Conservation (phyloP, 495 filamentous ascomycete genomes). For the Hypoxylon lenormandii region DNA sequence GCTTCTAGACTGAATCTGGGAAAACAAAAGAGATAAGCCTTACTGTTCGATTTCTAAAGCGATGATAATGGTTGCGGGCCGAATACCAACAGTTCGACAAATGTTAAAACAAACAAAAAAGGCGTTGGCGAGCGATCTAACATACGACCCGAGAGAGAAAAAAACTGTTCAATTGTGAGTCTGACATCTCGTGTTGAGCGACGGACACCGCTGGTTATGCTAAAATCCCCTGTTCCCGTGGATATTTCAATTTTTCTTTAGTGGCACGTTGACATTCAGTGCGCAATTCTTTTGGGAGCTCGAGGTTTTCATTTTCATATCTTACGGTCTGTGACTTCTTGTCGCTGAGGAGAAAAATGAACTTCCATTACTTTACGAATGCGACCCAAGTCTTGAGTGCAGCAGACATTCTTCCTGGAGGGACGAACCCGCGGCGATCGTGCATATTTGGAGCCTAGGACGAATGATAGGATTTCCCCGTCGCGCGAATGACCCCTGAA, state of each 20-base stretch:
- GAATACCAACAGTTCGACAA: constrained; percentile 18
- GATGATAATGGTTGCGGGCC: constrained; percentile 23
- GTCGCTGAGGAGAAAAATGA: neutral
- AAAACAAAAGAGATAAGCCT: constrained; percentile 8
- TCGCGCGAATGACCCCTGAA: constrained; percentile 9
- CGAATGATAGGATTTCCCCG: constrained; percentile 11
- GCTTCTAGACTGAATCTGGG: constrained; percentile 20
- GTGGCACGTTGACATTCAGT: constrained; percentile 10
- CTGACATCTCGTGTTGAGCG: constrained; percentile 3
- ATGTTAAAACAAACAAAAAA: constrained; percentile 12
- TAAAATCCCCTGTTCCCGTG: constrained; percentile 17
- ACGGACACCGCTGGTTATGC: constrained; percentile 7
- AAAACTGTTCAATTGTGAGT: neutral
- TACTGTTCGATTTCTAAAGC: constrained; percentile 4
- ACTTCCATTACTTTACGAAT: neutral
- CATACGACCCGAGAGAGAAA: constrained; percentile 28
- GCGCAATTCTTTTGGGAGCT: constrained; percentile 4
- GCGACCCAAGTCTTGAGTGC: constrained; percentile 2
- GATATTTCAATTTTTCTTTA: constrained; percentile 14
- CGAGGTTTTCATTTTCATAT: neutral
- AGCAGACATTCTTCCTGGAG: constrained; percentile 9
- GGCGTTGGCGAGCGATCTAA: constrained; percentile 15
- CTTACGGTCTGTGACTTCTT: too few relatives aligned
- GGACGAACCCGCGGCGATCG: neutral
- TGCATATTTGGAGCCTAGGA: neutral